phyloP scores from a whole-genome alignment of 768 basidiomycete species.

The Tylopilus cervinicoccineus region DNA sequence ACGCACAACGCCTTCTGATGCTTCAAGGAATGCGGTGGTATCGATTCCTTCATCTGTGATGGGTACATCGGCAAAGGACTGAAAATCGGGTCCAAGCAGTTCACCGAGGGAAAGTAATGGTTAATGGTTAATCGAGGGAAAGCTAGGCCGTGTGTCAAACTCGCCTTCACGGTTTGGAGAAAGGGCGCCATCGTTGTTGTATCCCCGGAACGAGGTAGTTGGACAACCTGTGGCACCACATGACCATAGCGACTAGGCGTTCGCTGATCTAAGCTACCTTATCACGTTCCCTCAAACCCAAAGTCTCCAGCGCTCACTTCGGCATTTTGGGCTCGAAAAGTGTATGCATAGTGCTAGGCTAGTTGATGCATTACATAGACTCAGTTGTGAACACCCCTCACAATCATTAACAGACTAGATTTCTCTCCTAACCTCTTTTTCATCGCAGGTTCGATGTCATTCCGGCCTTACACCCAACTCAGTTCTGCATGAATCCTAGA shows the following conservation, averaged over 20 bases:
- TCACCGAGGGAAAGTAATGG: not conserved
- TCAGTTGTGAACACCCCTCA: too few species aligned
- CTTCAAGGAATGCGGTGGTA: conserved; percentile 84
- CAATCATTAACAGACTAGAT: too few species aligned
- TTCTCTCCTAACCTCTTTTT: too few species aligned
- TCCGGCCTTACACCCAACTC: too few species aligned
- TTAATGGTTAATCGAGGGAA: not conserved
- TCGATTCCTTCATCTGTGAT: conserved; percentile 85
- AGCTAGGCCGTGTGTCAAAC: conserved; percentile 3
- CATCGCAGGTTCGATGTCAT: too few species aligned
- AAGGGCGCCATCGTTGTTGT: conserved; percentile 63
- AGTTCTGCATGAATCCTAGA: too few species aligned
- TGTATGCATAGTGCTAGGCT: too few species aligned
- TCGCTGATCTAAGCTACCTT: not conserved
- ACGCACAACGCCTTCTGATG: conserved; percentile 80
- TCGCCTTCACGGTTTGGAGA: conserved; percentile 64
- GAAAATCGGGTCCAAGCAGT: not conserved
- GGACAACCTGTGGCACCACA: not conserved
- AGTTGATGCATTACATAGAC: too few species aligned
- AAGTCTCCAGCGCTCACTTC: too few species aligned
- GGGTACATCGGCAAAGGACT: conserved; percentile 95
- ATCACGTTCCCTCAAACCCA: not conserved
- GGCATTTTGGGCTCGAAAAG: too few species aligned
- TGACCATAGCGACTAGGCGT: not conserved
- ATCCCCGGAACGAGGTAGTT: not conserved